Percentiles rank a stretch among this genome's conserved stretches.
These are phyloP conservation scores for Trametes cinnabarina DNA, from an alignment of 768 basidiomycete species.

Conservation along the genomic window DNA sequence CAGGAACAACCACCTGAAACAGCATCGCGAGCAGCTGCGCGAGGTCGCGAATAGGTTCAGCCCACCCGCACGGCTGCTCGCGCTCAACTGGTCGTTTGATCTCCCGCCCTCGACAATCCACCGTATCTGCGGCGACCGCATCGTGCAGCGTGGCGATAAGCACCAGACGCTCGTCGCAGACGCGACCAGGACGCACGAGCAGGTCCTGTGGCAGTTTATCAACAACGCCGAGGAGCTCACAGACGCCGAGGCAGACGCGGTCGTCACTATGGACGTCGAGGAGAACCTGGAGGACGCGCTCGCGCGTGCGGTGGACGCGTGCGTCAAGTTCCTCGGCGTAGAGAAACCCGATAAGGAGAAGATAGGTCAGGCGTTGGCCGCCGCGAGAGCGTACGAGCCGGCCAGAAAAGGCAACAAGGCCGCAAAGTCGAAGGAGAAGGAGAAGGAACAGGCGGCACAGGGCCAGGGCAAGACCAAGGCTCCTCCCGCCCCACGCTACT, in stretches of 20 bases:
- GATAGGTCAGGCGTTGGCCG: constrained; percentile 50
- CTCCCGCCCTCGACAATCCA: constrained; percentile 60
- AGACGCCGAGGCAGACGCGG: constrained; percentile 60
- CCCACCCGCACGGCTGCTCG: constrained; percentile 72
- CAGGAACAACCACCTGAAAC: constrained; percentile 85
- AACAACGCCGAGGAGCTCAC: constrained; percentile 58
- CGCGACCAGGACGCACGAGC: constrained; percentile 60
- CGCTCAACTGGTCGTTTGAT: constrained; percentile 72
- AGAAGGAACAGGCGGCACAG: constrained; percentile 37
- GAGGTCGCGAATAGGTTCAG: constrained; percentile 43
- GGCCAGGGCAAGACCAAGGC: neutral
- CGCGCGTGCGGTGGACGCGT: constrained; percentile 54
- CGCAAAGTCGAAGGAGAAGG: constrained; percentile 24
- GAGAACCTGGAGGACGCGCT: constrained; percentile 57
- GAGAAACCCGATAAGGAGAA: constrained; percentile 51
- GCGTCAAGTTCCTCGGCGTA: constrained; percentile 54
- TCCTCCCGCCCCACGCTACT: constrained; percentile 58
- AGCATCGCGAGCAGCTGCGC: constrained; percentile 75
- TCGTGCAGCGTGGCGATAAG: constrained; percentile 71
- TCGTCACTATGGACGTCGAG: constrained; percentile 63
- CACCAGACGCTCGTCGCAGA: constrained; percentile 82
- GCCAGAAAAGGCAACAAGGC: constrained; percentile 31
- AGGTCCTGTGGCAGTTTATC: constrained; percentile 82
- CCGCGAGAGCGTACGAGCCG: constrained; percentile 43
- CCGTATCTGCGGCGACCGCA: constrained; percentile 74